Percentiles rank a stretch among this genome's conserved stretches.
phyloP scores from a whole-genome alignment of 306 rosid genomes.

The Arachis hypogaea region DNA sequence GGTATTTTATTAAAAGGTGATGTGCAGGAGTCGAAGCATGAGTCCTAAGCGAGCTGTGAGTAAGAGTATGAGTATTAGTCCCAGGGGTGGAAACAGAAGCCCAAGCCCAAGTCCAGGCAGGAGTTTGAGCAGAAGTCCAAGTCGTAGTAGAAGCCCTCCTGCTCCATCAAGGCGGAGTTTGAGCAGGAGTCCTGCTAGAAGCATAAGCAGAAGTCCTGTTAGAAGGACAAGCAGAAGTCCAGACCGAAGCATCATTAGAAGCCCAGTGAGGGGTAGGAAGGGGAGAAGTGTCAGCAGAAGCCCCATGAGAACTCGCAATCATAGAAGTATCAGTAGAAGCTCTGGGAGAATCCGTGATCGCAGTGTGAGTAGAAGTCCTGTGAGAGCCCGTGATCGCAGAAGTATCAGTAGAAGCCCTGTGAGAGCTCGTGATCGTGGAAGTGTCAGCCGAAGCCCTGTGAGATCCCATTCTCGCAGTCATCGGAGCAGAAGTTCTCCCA shows the following conservation, averaged over 20 bases:
- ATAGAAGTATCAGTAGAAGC: constrained; percentile 37
- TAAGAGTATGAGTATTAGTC: constrained; percentile 95
- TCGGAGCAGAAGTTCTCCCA: constrained; percentile 65
- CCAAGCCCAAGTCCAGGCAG: constrained; percentile 57
- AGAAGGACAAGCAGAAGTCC: constrained; percentile 59
- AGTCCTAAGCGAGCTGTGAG: constrained; percentile 87
- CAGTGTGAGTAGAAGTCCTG: constrained; percentile 37
- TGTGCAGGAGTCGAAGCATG: constrained; percentile 94
- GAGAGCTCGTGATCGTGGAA: constrained; percentile 32
- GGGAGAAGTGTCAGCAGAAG: constrained; percentile 37
- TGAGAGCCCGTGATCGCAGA: constrained; percentile 19
- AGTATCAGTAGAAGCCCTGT: constrained; percentile 40
- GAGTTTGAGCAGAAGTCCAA: constrained; percentile 57
- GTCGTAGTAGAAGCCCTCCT: constrained; percentile 64
- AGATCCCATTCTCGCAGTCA: constrained; percentile 51
- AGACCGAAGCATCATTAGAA: constrained; percentile 43
- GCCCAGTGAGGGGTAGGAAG: constrained; percentile 37
- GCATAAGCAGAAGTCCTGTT: constrained; percentile 65
- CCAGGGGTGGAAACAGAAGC: constrained; percentile 69
- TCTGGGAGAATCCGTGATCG: constrained; percentile 13
- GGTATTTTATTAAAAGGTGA: constrained; percentile 74
- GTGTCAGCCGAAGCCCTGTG: constrained; percentile 58
- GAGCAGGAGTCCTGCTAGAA: constrained; percentile 65
- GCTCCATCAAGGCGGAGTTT: constrained; percentile 53
- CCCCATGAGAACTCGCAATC: constrained; percentile 32